These are phyloP conservation scores for Monosporascus sp. DNA, from an alignment of 2,329 filamentous ascomycete genomes.

Conservation along the genomic window DNA sequence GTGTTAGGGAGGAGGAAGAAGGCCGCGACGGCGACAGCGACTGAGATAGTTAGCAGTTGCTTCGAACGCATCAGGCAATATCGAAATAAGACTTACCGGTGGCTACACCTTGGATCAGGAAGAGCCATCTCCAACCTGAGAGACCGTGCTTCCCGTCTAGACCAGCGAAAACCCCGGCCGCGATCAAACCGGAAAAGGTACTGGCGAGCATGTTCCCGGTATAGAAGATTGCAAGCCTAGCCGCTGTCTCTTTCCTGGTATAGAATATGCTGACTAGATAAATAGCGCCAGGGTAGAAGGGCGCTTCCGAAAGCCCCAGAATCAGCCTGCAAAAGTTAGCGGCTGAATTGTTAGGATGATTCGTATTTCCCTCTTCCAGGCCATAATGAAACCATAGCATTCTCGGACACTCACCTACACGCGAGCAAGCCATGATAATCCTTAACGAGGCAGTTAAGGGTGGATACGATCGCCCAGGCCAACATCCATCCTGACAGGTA, in stretches of 20 bases:
- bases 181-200: conserved; percentile 2
- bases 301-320: neutral
- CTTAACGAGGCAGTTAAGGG: neutral
- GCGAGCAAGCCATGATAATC: neutral
- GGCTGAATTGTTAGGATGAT: neutral
- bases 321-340: neutral
- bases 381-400: too few relatives aligned
- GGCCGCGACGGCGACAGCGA: conserved; percentile 13
- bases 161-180: neutral
- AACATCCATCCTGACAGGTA: neutral
- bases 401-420: neutral
- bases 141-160: neutral
- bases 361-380: neutral
- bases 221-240: neutral
- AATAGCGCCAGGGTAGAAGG: neutral
- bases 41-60: conserved; percentile 4
- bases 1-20: conserved; percentile 33
- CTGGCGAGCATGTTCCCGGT: conserved; percentile 29
- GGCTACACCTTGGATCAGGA: conserved; percentile 4
- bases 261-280: neutral
- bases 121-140: neutral
- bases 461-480: neutral
- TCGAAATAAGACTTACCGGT: conserved; percentile 6
- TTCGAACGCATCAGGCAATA: neutral
- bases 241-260: neutral